Conservation (phyloP, 2,329 filamentous ascomycete genomes). For the Rhynchosporium secalis region DNA sequence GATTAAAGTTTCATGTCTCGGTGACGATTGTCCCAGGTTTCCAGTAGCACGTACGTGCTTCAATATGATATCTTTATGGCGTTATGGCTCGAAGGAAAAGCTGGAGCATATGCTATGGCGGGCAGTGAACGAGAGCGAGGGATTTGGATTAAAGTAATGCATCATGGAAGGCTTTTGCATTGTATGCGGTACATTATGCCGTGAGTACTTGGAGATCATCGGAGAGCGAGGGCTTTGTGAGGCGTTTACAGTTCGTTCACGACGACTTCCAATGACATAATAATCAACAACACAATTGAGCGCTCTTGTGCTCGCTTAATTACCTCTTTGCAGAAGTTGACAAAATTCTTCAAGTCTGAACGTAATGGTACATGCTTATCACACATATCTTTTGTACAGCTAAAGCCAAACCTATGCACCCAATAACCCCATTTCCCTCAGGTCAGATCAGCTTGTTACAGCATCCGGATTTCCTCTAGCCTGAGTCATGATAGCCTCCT, state of each 20-base stretch:
- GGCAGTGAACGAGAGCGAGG: conserved; percentile 86
- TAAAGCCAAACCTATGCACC: conserved; percentile 30
- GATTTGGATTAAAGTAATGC: conserved; percentile 80
- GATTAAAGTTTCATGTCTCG: conserved; percentile 74
- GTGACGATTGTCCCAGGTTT: conserved; percentile 71
- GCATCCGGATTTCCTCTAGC: conserved; percentile 45
- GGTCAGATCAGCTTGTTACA: conserved; percentile 3
- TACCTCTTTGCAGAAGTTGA: not conserved
- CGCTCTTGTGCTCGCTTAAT: not conserved
- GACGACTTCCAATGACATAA: not conserved
- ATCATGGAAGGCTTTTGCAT: conserved; percentile 11
- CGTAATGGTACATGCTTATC: conserved; percentile 3
- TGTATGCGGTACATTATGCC: not conserved
- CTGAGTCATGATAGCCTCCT: conserved; percentile 58
- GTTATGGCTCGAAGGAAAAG: conserved; percentile 65
- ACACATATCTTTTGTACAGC: conserved; percentile 22
- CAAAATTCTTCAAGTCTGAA: not conserved
- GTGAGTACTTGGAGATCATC: not conserved
- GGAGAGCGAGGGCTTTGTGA: not conserved
- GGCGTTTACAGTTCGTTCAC: not conserved
- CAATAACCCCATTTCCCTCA: conserved; percentile 3
- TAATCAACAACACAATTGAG: not conserved
- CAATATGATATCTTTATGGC: conserved; percentile 77
- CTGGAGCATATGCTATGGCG: conserved; percentile 76
- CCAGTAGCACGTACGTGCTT: conserved; percentile 91